Evolutionary conservation across 148 eudicot genomes (phyloP), one percentile per base, ranked within the genome.

Genomic region (Rhododendron simsii): DNA sequence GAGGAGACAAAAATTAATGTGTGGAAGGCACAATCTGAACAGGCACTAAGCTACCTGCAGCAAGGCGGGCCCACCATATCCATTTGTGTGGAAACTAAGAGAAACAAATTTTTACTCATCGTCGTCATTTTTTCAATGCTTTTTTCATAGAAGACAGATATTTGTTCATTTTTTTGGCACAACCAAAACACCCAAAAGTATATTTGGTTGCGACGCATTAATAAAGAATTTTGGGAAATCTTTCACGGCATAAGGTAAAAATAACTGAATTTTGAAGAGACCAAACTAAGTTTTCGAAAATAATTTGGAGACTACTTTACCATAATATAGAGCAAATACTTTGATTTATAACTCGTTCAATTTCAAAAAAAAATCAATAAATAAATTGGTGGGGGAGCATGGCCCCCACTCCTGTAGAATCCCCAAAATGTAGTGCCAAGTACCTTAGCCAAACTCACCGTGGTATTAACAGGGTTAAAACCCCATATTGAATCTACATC

Each of bases 401-500:
- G 28, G 69, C 28, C 28, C 71, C 15, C 74, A 26, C 35, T 67
- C 30, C 15, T 35, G 4, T 6, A 26, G 33, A 67, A 67, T 67
- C 74, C 33, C 74, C 74, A 67, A 26, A 26, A 67, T 67, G 33
- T 9, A 26, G 74, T 67, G 28, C 4, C 74, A 67, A 26, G 9
- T 63, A 26, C 33, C 74, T n/a, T 67, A 71, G 76, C 8, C 76
- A 80, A 78, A 86, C 91, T 86, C 85, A 94, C 99, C 94, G 93
- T 95, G 82, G 94, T 80, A 87, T 83, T 86, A 39, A 63, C 81
- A 53, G 89, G 81, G 86, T 88, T 92, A 81, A 93, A 91, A 79
- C 98, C 99, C 99, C 99, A 95, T 50, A 97, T 96, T 39, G 99
- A 97, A 90, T 97, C 98, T 74, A 85, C 86, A 89, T 97, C 99